Base-by-base conservation (phyloP, 2,329 filamentous ascomycete species). In the Alternaria gaisen region DNA sequence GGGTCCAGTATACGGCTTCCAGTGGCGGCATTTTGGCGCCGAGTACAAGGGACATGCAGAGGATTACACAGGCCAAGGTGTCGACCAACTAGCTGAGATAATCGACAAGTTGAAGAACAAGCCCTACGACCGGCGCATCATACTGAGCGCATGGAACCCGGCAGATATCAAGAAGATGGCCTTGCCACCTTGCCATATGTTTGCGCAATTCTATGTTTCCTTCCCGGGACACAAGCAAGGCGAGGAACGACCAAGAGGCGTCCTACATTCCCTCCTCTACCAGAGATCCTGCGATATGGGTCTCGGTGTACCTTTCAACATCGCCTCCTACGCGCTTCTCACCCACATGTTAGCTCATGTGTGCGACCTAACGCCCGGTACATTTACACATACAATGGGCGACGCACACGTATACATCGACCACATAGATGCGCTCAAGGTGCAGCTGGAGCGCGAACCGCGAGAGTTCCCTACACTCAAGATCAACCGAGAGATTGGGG, bases 21-120 rank as follows among this genome's bases (percentile, higher is more conserved):
- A 99, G 81, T 99, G 95, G 95, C 91, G 95, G 3, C 94, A 98
- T 80, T 99, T 99, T 73, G 95, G 95, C 52, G 95, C 95, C 5
- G 88, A 93, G 63, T 99, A 99, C 78, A 83, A 89, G 18, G 75
- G 73, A 1, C 69, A 72, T 43, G 83, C 88, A 66, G 86, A 91
- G 0, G 93, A 98, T 77, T 99, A 99, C 80, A 85, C 88, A 0
- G 93, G 92, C 0, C 85, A 97, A 77, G 95, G 95, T 18, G 92
- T 97, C 16, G 95, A 99, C 77, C 95, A 99, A 82, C 84, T 99
- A 38, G 91, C 91, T 16, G 91, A 96, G 61, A 89, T 98, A n/a
- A 88, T 99, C 36, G 83, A 91, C 73, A 97, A 97, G 80, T 83
- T 99, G 56, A 90, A 87, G 74, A 87, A 88, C 24, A 93, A 88